phyloP scores from a whole-genome alignment of 179 eudicot genomes.

The Silene vulgaris region DNA sequence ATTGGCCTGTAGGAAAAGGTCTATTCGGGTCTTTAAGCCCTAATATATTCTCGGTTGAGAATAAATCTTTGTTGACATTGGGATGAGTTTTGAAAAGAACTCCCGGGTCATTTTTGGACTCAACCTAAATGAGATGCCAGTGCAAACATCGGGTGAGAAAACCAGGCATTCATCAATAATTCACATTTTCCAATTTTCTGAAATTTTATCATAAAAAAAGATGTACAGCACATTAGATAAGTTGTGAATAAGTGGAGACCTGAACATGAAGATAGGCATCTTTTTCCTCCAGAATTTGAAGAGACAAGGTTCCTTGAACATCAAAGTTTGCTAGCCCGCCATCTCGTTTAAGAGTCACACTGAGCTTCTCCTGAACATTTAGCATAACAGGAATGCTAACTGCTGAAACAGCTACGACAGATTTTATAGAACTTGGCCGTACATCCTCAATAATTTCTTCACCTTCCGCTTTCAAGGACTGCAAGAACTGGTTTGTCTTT shows the following conservation, averaged over 20 bases:
- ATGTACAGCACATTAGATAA: not conserved
- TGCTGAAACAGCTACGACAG: conserved; percentile 59
- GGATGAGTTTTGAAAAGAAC: conserved; percentile 79
- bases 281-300: conserved; percentile 77
- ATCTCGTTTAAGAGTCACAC: conserved; percentile 65
- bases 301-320: conserved; percentile 81
- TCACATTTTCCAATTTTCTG: not conserved
- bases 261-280: conserved; percentile 87
- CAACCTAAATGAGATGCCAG: conserved; percentile 43
- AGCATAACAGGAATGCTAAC: conserved; percentile 71
- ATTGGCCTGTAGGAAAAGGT: conserved; percentile 68
- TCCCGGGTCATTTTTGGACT: conserved; percentile 60
- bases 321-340: conserved; percentile 78
- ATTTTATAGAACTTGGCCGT: conserved; percentile 47
- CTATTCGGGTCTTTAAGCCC: conserved; percentile 79
- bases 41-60: conserved; percentile 59
- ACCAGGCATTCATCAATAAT: not conserved
- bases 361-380: conserved; percentile 76
- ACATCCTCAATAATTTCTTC: conserved; percentile 78
- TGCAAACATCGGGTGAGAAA: not conserved
- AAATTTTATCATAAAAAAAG: not conserved
- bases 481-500: conserved; percentile 72
- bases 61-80: conserved; percentile 73
- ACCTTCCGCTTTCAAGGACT: conserved; percentile 90
- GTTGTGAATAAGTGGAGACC: conserved; percentile 32